Conservation (phyloP, 2,329 filamentous ascomycete genomes). For the Cladosporium colombiae region DNA sequence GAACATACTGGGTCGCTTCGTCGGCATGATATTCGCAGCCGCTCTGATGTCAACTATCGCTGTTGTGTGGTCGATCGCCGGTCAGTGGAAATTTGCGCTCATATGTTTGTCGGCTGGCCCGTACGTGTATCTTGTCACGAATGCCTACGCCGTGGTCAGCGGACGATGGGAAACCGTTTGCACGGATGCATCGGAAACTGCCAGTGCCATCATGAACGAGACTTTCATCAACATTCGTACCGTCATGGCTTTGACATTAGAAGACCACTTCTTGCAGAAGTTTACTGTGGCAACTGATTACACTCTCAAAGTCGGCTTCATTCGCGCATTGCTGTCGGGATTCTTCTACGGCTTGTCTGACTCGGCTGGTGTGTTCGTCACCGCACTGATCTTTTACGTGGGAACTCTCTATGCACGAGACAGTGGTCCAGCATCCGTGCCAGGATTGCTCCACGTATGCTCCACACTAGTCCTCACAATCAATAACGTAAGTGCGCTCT, state of each 20-base stretch:
- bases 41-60: conserved; percentile 68
- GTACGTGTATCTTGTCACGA: conserved; percentile 65
- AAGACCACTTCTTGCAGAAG: conserved; percentile 68
- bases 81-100: conserved; percentile 79
- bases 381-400: conserved; percentile 82
- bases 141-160: conserved; percentile 65
- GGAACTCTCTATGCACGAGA: conserved; percentile 64
- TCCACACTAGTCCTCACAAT: conserved; percentile 84
- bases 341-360: conserved; percentile 77
- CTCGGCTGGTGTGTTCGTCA: conserved; percentile 68
- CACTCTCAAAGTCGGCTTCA: conserved; percentile 63
- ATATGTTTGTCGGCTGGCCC: conserved; percentile 69
- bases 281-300: conserved; percentile 55
- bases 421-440: conserved; percentile 49
- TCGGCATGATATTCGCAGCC: conserved; percentile 68
- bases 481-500: conserved; percentile 67
- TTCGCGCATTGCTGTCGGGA: conserved; percentile 67
- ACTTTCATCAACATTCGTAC: conserved; percentile 77
- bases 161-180: conserved; percentile 71
- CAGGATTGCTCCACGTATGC: conserved; percentile 70
- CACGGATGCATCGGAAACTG: conserved; percentile 62
- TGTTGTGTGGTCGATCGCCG: conserved; percentile 69
- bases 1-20: conserved; percentile 76
- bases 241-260: conserved; percentile 73
- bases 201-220: conserved; percentile 68